A percentile compares a stretch with the other conserved stretches of the same genome.
Conservation (phyloP, 179 eudicot species). For the Camellia oleifera region DNA sequence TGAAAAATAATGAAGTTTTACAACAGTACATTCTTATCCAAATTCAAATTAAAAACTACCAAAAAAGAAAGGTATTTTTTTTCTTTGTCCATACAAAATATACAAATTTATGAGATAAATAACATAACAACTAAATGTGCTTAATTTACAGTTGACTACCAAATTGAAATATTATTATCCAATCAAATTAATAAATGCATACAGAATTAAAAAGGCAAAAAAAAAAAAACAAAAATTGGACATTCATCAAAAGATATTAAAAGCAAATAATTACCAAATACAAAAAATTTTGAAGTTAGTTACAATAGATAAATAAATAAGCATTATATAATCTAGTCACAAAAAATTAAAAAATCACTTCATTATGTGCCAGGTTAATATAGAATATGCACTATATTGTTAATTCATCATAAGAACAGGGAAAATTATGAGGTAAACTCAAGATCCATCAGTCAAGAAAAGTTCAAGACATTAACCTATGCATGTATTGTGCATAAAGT, state of each 20-base stretch:
- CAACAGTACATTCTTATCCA: neutral
- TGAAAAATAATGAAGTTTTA: neutral
- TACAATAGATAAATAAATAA: neutral
- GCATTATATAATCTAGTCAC: neutral
- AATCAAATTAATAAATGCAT: neutral
- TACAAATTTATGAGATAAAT: neutral
- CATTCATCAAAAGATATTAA: neutral
- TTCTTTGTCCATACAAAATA: neutral
- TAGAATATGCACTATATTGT: neutral
- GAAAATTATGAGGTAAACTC: neutral
- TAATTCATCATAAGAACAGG: neutral
- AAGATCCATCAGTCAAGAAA: constrained; percentile 22
- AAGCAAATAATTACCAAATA: neutral
- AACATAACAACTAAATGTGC: neutral
- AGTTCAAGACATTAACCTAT: neutral
- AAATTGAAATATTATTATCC: neutral
- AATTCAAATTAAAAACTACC: neutral
- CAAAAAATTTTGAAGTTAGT: neutral
- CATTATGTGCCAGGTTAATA: neutral
- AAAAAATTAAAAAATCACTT: neutral
- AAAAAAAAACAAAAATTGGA: neutral
- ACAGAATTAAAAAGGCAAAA: neutral
- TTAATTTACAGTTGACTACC: neutral
- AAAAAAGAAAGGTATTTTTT: neutral
- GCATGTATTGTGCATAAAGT: neutral